Evolutionary conservation across 371 early-diverging fungal species (phyloP).

Genomic region (Mucor ambiguus): DNA sequence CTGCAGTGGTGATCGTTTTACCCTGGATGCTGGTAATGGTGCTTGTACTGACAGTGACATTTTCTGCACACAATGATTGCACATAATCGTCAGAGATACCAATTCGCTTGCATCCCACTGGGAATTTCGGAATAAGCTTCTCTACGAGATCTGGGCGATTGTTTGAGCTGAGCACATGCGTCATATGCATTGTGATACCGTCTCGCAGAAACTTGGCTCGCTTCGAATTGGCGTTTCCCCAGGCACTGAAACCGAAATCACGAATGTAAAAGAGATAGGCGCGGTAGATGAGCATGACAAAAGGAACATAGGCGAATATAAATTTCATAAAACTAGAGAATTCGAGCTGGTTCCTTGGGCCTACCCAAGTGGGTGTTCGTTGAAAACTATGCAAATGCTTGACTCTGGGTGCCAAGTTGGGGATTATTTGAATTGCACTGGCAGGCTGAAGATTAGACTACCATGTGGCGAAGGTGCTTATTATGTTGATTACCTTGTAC

Average conservation of each 20-base stretch:
- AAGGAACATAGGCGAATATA: slow-evolving; percentile 45
- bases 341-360: slow-evolving; percentile 30
- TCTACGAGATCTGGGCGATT: slow-evolving; percentile 32
- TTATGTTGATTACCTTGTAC: slow-evolving; percentile 44
- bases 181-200: slow-evolving; percentile 18
- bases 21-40: slow-evolving; percentile 45
- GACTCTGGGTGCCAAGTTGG: slow-evolving; percentile 41
- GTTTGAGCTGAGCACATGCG: slow-evolving; percentile 9
- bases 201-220: neutral
- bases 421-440: slow-evolving; percentile 54
- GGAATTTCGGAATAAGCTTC: slow-evolving; percentile 50
- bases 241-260: neutral
- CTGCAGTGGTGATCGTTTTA: slow-evolving; percentile 38
- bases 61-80: slow-evolving; percentile 44
- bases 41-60: slow-evolving; percentile 48
- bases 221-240: slow-evolving; percentile 6
- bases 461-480: too few relatives aligned
- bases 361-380: slow-evolving; percentile 50
- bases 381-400: slow-evolving; percentile 49
- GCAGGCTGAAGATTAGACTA: neutral
- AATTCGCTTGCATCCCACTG: slow-evolving; percentile 63
- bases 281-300: slow-evolving; percentile 34
- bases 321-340: slow-evolving; percentile 31
- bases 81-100: slow-evolving; percentile 53
- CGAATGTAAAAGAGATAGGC: slow-evolving; percentile 3